phyloP scores from a whole-genome alignment of 1,139 yeast genomes.

The Debaryomyces coudertii region DNA sequence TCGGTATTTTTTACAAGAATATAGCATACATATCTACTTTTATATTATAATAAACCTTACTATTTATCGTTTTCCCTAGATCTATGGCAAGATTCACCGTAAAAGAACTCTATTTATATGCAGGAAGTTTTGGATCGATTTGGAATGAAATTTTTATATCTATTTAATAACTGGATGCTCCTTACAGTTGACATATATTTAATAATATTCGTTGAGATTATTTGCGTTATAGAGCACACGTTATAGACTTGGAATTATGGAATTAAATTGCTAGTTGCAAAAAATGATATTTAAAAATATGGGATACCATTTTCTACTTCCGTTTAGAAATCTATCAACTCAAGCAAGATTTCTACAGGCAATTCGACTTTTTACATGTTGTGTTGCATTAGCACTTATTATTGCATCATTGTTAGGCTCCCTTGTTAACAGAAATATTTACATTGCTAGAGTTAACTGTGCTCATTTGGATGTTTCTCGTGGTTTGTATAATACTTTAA shows the following conservation, averaged over 20 bases:
- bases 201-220: background rate
- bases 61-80: background rate
- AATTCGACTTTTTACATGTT: slow-evolving; percentile 30
- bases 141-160: background rate
- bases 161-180: background rate
- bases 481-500: slow-evolving; percentile 53
- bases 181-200: background rate
- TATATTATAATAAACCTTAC: background rate
- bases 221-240: background rate
- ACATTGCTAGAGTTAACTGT: slow-evolving; percentile 48
- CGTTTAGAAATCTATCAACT: slow-evolving; percentile 34
- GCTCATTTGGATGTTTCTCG: slow-evolving; percentile 53
- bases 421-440: slow-evolving; percentile 24
- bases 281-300: slow-evolving; percentile 4
- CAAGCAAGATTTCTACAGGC: slow-evolving; percentile 36
- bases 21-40: no score
- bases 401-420: slow-evolving; percentile 36
- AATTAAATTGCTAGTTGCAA: background rate
- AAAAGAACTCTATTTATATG: background rate
- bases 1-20: no score
- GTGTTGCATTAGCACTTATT: slow-evolving; percentile 25
- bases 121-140: background rate
- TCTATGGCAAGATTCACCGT: background rate
- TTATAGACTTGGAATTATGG: background rate
- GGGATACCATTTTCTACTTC: slow-evolving; percentile 14